Percentiles rank a stretch among this genome's conserved stretches.
phyloP scores from a whole-genome alignment of 306 rosid genomes.

The Malus fusca region DNA sequence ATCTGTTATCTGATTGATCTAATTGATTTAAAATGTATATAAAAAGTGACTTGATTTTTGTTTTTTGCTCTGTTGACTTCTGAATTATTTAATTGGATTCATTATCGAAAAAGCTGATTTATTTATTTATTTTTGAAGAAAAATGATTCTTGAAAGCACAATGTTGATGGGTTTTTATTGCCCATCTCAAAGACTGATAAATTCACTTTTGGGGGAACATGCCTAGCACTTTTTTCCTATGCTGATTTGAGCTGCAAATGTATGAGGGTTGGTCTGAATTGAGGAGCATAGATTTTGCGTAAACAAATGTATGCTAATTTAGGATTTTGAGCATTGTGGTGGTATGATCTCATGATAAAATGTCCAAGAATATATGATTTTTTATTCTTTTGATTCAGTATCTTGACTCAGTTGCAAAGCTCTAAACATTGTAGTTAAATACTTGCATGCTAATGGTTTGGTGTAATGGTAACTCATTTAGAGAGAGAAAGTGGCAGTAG shows the following conservation, averaged over 20 bases:
- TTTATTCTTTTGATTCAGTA: not conserved
- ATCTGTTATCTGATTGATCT: too few relatives aligned
- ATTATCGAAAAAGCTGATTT: too few relatives aligned
- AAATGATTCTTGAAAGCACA: too few relatives aligned
- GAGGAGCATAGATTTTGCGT: not conserved
- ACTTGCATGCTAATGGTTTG: not conserved
- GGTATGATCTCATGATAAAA: not conserved
- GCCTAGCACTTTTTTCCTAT: not conserved
- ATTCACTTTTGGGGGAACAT: not conserved
- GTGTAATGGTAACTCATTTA: not conserved
- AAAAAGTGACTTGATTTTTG: too few relatives aligned
- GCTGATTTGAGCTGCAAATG: not conserved
- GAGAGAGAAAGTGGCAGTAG: constrained; percentile 1
- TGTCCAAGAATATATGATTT: not conserved
- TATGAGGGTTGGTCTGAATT: not conserved
- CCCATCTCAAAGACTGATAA: too few relatives aligned
- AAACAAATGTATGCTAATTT: not conserved
- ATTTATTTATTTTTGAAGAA: too few relatives aligned
- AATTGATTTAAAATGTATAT: too few relatives aligned
- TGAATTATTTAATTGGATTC: too few relatives aligned
- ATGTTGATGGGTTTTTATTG: too few relatives aligned
- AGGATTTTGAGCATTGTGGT: not conserved
- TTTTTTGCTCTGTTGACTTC: too few relatives aligned
- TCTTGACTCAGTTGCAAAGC: not conserved
- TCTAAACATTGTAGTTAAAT: not conserved